These are phyloP conservation scores for Venturia pyrina DNA, from an alignment of 2,329 filamentous ascomycete genomes.

Conservation along the genomic window DNA sequence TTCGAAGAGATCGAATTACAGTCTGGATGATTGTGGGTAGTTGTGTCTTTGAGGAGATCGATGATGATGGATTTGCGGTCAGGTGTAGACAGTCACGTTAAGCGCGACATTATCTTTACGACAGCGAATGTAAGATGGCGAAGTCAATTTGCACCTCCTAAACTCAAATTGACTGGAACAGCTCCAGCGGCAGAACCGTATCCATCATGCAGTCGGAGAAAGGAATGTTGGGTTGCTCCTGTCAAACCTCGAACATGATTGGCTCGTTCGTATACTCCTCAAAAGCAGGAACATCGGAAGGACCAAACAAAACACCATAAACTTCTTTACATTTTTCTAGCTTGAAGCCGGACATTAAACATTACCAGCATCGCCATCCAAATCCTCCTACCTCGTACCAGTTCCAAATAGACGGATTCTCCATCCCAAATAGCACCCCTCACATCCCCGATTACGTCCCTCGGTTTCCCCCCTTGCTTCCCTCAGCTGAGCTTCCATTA, in stretches of 20 bases:
- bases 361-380: not conserved
- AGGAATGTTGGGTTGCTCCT: no score
- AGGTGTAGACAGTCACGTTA: no score
- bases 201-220: not conserved
- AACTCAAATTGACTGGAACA: no score
- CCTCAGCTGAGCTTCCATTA: not conserved
- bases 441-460: not conserved
- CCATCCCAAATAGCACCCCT: no score
- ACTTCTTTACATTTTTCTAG: not conserved
- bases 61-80: no score
- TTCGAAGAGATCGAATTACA: no score
- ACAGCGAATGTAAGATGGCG: no score
- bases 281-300: not conserved
- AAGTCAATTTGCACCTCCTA: no score
- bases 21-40: no score
- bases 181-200: no score
- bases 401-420: not conserved
- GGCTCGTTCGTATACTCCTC: not conserved
- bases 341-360: not conserved
- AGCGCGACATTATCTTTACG: no score
- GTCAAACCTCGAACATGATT: not conserved
- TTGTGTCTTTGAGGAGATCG: no score
- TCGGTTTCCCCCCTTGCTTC: not conserved
- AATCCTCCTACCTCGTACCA: not conserved
- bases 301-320: not conserved